Evolutionary conservation across 1,284 basidiomycete species (phyloP), one percentile per base, ranked within the genome.

Genomic region (Papiliotrema laurentii): DNA sequence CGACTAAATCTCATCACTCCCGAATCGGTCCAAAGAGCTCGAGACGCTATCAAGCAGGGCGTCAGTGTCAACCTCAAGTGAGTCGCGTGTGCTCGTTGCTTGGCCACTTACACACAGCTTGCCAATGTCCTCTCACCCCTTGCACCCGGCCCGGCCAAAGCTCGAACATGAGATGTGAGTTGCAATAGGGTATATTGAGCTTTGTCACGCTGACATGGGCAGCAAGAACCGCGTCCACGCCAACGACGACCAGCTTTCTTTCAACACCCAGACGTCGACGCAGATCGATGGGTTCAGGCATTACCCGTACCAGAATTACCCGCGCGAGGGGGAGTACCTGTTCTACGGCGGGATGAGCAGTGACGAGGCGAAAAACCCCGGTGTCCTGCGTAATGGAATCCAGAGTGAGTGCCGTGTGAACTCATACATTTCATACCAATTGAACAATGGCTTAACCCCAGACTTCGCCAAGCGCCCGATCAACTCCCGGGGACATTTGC

Each of bases 261-360:
- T 74, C 56, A 76, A 76, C 50, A 72, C 72, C 5, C 73, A 76
- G 56, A 58, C 57, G 11, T 68, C 68, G 19, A 68, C 71, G 7
- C 75, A 76, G 43, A 73, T 73, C 72, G 73, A 75, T 45, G 72
- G 73, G 0, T 64, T 72, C 42, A 51, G 66, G 4, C 72, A 74
- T 54, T 69, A 63, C 46, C 59, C 61, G 14, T 66, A 66, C 49
- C 54, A 54, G 60, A 61, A 59, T 25, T 60, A 51, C 28, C 56
- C 57, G 10, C 31, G 49, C n/a, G 38, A 56, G 31, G 59, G 60
- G 25, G 45, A 59, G 43, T 63, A 60, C 24, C 44, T 43, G 43
- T 58, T 48, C 43, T 61, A 61, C 37, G 45, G 43, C 16, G 61
- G 59, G 0, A 37, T 46, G 47, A 54, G 50, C 1, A 31, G 44